Evolutionary conservation across 1,284 basidiomycete genomes (phyloP), one percentile per base, ranked within the genome.

Genomic region (Papiliotrema laurentii): DNA sequence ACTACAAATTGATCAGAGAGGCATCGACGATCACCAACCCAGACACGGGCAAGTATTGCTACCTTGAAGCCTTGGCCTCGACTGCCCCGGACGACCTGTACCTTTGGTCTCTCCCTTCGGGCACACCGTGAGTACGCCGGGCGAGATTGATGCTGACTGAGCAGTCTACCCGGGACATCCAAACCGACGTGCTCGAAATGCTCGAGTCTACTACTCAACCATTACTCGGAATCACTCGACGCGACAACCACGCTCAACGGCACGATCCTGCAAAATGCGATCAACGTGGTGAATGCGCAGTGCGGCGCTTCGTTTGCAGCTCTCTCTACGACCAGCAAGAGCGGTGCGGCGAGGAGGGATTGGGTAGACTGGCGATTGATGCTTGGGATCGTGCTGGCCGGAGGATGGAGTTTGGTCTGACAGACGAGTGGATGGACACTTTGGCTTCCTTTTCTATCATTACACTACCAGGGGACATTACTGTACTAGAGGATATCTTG

Each of bases 181-280:
- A 60, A 35, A 19, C 70, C 72, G 1, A 69, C 69, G 0, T 74
- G 72, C 49, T 72, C 72, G 0, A 47, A 54, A 25, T 74, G 72
- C 48, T 71, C 69, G 0, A 49, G 50, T 14, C 53, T 59, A 13
- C 55, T 74, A 3, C 58, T 74, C 43, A 58, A 61, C 45, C 59
- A 61, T 25, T 62, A 65, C 43, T 53, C 49, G 24, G 28, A 50
- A 1, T 61, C 54, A 36, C 41, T 53, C 5, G 40, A 54, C 30
- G 58, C 56, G 41, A 58, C 62, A 4, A 45, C 66, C 13, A 59
- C 66, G 2, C 53, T 72, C 27, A 72, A 72, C 45, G 7, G 47
- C 6, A 72, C 67, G 2, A 27, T 64, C 22, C 48, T 72, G 47
- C 47, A 51, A 28, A 19, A 37, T 3, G 67, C 68, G 4, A 56